Evolutionary conservation across 768 basidiomycete genomes (phyloP), one percentile per base, ranked within the genome.

Genomic region (Panellus pusillus): DNA sequence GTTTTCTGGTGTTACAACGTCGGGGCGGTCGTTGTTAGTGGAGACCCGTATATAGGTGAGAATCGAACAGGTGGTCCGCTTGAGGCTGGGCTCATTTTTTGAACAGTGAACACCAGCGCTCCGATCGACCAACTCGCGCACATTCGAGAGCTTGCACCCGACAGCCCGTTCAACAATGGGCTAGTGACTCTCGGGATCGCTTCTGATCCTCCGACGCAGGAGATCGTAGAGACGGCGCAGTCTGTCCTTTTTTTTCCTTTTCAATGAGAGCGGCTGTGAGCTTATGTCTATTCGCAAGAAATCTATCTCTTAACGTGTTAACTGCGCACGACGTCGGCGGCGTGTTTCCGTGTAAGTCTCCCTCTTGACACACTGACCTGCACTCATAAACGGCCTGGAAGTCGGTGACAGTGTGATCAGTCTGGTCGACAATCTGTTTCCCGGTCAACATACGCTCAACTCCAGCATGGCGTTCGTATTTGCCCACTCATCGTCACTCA

Each of bases 1-100:
- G 47, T 54, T 27, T 54, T 27, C 24, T 54, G 53, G 46, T 54
- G 53, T 38, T 54, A 54, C 17, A 24, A 27, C 43, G 53, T 47
- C 38, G 53, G 47, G 37, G 4, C 53, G 20, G 53, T 49, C 43
- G 53, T 54, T 9, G 28, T 49, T 29, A 54, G 27, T 38, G 53
- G 53, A 44, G 47, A 53, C 46, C 52, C 52, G n/a, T 53, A 53
- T 19, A 53, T 37, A 17, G 7, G 51, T 52, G 38, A 14, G 37
- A 17, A 37, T 27, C 32, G 8, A 28, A 6, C 18, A 28, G 15
- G 19, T 41, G 19, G 18, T 31, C 13, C 29, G 1, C 17, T 29
- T 45, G 6, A 2, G 15, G 18, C 17, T 13, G 9, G 20, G 11
- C 15, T 46, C 9, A 52, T 24, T 15, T 35, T 14, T 9, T 7